Base-by-base conservation (phyloP, 768 basidiomycete species). In the Hydnum rufescens region DNA sequence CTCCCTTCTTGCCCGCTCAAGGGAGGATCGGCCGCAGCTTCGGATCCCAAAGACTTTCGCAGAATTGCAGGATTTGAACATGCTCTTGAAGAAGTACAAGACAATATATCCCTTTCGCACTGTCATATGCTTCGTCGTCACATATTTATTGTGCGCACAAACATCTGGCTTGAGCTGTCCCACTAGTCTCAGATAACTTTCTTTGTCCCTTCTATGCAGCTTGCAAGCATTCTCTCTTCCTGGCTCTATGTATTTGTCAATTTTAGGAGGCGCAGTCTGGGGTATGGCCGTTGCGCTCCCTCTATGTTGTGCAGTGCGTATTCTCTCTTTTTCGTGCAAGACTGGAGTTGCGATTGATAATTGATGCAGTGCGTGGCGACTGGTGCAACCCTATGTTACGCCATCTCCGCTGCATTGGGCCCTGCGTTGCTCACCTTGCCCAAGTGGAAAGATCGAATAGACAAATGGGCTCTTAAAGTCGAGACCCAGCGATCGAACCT, bases 221-320 rank as follows among this genome's bases (percentile, higher is more conserved):
- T 71, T 96, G 4, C 92, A 97, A 71, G 88, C 89, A 0, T 97
- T 96, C 67, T 92, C 90, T 4, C 73, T 96, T 13, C 92, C 93
- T 0, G 92, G 92, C 1, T 93, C 89, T 42, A 93, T 97, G 90
- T 97, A 97, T 63, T 76, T 97, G 47, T 89, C 89, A 51, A 95
- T 97, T 60, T 77, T 96, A 8, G 90, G 85, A 19, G 93, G 93
- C 31, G 93, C 93, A 0, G 83, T 95, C 3, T 97, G 89, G 80
- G 92, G 92, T 34, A 80, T 93, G 28, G 66, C 84, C 2, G 67
- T 78, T 6, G 92, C 92, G 0, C 72, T 96, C 3, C 82, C 85
- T 3, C 74, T 97, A n/a, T 83, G 83, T 5, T 96, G 92, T 60
- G 74, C 80, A n/a, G 68, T 70, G 49, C 59, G 68, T 62, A 4